phyloP scores from a whole-genome alignment of 441 rosid genomes.

The Cnidoscolus chayamansa region DNA sequence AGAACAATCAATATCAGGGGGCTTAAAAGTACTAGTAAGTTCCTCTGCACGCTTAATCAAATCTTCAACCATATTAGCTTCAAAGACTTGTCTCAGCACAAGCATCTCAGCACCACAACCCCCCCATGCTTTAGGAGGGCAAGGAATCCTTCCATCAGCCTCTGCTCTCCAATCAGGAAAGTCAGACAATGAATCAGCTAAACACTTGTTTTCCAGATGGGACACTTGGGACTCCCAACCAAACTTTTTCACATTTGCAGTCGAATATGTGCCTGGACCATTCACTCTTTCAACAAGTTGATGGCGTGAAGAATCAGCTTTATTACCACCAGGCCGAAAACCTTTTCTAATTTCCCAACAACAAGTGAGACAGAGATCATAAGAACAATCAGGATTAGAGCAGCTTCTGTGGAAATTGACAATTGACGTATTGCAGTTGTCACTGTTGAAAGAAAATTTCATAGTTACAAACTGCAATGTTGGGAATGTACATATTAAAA shows the following conservation, averaged over 20 bases:
- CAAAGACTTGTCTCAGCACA: slow-evolving; percentile 46
- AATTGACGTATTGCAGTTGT: slow-evolving; percentile 68
- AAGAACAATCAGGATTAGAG: slow-evolving; percentile 43
- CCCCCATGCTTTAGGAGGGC: slow-evolving; percentile 47
- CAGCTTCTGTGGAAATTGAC: slow-evolving; percentile 71
- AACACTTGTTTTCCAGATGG: slow-evolving; percentile 32
- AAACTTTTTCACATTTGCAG: slow-evolving; percentile 17
- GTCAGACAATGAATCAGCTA: not conserved
- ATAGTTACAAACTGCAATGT: not conserved
- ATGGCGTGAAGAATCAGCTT: slow-evolving; percentile 20
- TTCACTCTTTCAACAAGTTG: slow-evolving; percentile 31
- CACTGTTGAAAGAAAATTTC: slow-evolving; percentile 34
- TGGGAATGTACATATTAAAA: too few species aligned
- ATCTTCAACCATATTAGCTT: slow-evolving; percentile 41
- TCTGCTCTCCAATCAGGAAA: slow-evolving; percentile 48
- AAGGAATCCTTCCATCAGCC: slow-evolving; percentile 49
- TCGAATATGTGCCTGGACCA: slow-evolving; percentile 24
- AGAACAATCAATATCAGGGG: slow-evolving; percentile 23
- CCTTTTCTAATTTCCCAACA: slow-evolving; percentile 69
- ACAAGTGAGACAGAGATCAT: slow-evolving; percentile 73
- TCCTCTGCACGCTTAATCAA: slow-evolving; percentile 50
- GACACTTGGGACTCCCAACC: slow-evolving; percentile 24
- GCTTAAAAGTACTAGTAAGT: slow-evolving; percentile 25
- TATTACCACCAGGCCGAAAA: slow-evolving; percentile 40
- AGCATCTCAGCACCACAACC: slow-evolving; percentile 53